Evolutionary conservation across 768 basidiomycete species (phyloP), one percentile per base, ranked within the genome.

Genomic region (Cystoderma amianthinum): DNA sequence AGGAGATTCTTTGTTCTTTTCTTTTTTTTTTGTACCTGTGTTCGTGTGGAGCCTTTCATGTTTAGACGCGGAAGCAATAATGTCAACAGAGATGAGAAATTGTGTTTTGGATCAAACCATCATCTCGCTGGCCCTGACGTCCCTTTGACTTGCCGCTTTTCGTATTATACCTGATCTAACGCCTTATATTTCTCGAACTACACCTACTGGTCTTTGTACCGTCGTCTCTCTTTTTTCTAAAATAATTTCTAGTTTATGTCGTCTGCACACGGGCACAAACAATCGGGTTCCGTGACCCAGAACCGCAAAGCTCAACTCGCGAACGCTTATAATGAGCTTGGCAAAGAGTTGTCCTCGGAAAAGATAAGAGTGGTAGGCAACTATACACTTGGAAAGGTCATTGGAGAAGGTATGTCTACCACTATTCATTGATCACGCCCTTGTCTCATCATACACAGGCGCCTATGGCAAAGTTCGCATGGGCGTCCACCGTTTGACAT

Each of bases 301-400:
- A 90, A 89, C 61, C 75, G 83, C 65, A 88, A 83, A 64, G 87
- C 85, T 20, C 81, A 93, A 61, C 89, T 98, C 57, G 85, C 85
- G 54, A 90, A 79, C 60, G 94, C 94, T 45, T 98, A 98, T 71
- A 93, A 93, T 66, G 93, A 95, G 72, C 78, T 98, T 4, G 94
- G 93, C 50, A 95, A 85, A 69, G 94, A 96, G 63, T 79, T 98
- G 20, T 82, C 85, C n/a, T 90, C 89, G 18, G 77, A 78, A 48
- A 93, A 86, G 68, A 71, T 97, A 43, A 83, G 85, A 48, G 89
- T 96, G 20, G 82, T 97, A 33, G 93, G 94, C 44, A 94, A 94
- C 59, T 96, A 96, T 56, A 95, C 91, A 18, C 71, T 96, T 6
- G 91, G 94, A 38, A 85, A 84, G 62, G 84, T 88, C 54, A 95